A percentile compares a stretch with the other conserved stretches of the same genome.
These are phyloP conservation scores for Testicularia cyperi DNA, from an alignment of 1,284 basidiomycete species.

Conservation along the genomic window DNA sequence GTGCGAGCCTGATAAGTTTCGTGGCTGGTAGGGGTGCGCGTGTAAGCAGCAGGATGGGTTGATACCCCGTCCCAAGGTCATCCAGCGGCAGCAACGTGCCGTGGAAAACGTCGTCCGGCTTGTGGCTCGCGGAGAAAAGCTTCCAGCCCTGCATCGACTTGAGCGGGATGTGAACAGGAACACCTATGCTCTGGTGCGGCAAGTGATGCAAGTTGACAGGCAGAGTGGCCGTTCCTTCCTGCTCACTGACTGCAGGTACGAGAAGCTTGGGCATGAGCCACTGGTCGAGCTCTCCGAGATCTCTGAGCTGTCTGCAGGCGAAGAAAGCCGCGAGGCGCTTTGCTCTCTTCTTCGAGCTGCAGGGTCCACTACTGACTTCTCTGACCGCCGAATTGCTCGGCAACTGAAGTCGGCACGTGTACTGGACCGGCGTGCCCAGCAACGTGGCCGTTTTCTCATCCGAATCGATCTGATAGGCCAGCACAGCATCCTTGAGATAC, in stretches of 20 bases:
- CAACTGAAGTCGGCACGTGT: constrained; percentile 12
- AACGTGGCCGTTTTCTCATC: neutral
- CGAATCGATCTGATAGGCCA: constrained; percentile 9
- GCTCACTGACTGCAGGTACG: neutral
- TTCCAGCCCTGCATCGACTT: constrained; percentile 24
- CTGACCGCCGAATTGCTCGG: constrained; percentile 23
- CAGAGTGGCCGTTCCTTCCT: too few species aligned
- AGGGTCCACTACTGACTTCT: constrained; percentile 12
- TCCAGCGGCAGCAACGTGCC: constrained; percentile 17
- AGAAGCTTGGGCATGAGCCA: constrained; percentile 26
- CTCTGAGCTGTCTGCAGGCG: constrained; percentile 24
- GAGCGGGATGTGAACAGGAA: constrained; percentile 13
- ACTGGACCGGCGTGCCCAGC: neutral
- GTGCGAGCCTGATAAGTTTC: constrained; percentile 3
- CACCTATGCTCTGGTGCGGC: too few species aligned
- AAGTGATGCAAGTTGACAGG: too few species aligned
- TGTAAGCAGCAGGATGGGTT: constrained; percentile 19
- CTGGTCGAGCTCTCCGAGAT: constrained; percentile 36
- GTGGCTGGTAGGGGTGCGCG: constrained; percentile 7
- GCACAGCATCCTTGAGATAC: constrained; percentile 11
- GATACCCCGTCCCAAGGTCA: constrained; percentile 1
- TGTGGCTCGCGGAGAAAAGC: neutral
- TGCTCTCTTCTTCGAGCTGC: constrained; percentile 26
- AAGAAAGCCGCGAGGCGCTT: constrained; percentile 35
- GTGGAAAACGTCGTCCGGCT: neutral